Evolutionary conservation across 2,329 filamentous ascomycete species (phyloP).

Genomic region (Alternaria atra): DNA sequence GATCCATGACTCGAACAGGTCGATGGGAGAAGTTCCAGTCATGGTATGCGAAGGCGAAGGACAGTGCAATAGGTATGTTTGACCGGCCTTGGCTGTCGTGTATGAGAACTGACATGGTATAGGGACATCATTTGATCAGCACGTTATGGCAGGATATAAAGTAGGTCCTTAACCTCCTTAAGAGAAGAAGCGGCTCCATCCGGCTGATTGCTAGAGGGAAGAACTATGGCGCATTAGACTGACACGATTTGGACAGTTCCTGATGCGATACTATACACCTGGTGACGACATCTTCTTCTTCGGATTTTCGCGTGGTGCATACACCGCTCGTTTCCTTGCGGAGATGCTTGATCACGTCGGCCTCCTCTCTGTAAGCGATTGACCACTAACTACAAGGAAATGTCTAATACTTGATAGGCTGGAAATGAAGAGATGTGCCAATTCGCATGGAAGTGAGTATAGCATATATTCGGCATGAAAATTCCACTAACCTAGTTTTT

Average conservation of each 20-base stretch:
- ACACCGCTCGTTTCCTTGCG: slow-evolving; percentile 65
- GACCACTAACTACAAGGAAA: background rate
- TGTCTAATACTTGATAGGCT: slow-evolving; percentile 52
- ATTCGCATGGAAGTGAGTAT: slow-evolving; percentile 76
- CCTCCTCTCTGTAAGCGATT: slow-evolving; percentile 64
- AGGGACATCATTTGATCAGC: slow-evolving; percentile 80
- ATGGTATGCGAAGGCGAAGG: slow-evolving; percentile 77
- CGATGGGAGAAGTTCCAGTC: slow-evolving; percentile 66
- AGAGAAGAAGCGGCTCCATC: background rate
- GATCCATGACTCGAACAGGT: slow-evolving; percentile 66
- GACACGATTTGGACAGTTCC: slow-evolving; percentile 41
- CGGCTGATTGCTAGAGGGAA: background rate
- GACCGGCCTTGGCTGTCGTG: background rate
- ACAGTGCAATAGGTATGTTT: slow-evolving; percentile 69
- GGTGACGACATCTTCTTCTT: slow-evolving; percentile 61
- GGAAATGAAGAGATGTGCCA: slow-evolving; percentile 86
- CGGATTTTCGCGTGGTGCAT: slow-evolving; percentile 61
- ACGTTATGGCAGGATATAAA: slow-evolving; percentile 84
- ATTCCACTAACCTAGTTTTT: background rate
- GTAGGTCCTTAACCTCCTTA: slow-evolving; percentile 61
- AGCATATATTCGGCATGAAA: background rate
- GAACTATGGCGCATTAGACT: background rate
- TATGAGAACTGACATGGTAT: slow-evolving; percentile 3
- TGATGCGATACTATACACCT: slow-evolving; percentile 60
- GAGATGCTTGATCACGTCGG: slow-evolving; percentile 89